Percentiles rank a stretch among this genome's conserved stretches.
These are phyloP conservation scores for Phialophora tarda DNA, from an alignment of 2,329 filamentous ascomycete species.

Conservation along the genomic window DNA sequence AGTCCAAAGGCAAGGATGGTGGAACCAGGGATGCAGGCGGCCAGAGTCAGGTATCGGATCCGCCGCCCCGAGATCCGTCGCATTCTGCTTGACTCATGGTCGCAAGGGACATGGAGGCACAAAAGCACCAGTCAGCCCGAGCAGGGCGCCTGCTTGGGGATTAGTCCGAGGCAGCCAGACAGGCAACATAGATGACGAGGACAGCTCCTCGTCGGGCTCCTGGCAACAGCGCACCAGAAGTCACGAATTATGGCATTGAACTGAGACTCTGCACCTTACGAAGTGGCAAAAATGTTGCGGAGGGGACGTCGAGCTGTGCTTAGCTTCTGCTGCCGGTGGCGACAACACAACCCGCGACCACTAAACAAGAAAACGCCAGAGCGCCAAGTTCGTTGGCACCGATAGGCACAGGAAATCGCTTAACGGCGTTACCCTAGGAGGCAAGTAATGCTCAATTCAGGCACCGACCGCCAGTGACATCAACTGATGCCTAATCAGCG, in stretches of 20 bases:
- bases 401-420: neutral
- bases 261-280: neutral
- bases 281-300: neutral
- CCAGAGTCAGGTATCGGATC: neutral
- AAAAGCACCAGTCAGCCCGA: neutral
- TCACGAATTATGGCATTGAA: neutral
- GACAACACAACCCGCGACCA: neutral
- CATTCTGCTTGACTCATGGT: neutral
- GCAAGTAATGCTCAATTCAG: neutral
- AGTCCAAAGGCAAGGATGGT: conserved; percentile 9
- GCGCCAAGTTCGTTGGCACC: too few relatives aligned
- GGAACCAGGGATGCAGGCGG: conserved; percentile 10
- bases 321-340: neutral
- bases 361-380: too few relatives aligned
- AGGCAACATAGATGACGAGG: conserved; percentile 24
- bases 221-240: conserved; percentile 1
- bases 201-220: conserved; percentile 21
- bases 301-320: neutral
- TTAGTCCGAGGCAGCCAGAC: conserved; percentile 9
- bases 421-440: neutral
- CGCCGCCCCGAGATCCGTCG: conserved; percentile 1
- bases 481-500: neutral
- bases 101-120: neutral
- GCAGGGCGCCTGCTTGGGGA: neutral
- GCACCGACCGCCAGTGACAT: neutral